Base-by-base conservation (phyloP, 371 early-diverging fungal genomes). In the Mucor irregularis region DNA sequence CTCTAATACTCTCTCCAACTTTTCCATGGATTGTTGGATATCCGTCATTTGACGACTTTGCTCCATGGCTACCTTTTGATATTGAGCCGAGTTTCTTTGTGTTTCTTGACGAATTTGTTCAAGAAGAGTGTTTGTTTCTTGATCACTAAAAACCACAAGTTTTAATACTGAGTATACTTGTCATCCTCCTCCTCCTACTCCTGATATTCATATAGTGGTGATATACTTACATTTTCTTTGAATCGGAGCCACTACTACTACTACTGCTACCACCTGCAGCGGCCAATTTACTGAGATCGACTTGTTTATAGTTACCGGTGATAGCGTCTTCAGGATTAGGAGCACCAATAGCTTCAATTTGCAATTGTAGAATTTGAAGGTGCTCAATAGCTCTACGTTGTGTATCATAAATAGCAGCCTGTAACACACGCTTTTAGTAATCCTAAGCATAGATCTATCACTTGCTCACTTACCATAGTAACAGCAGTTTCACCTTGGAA, bases 331-430 rank as follows among this genome's bases (percentile, higher is more conserved):
- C 67, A 10, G 67, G 61, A 11, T 48, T 61, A 9, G 82, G 82
- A 30, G 82, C 85, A 10, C 85, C 82, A 4, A 85, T 58, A 3
- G 79, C 70, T 51, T 83, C 81, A 6, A 85, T 62, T 51, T 82
- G 82, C 52, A 75, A 62, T 39, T 85, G 85, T 30, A 81, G 55
- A 33, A 65, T 69, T 48, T 86, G 83, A 30, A 91, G 64, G 11
- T 81, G 79, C 54, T 89, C 92, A 31, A 89, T 69, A 28, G 88
- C 79, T 37, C 85, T 73, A 61, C 76, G 79, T 57, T 91, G 90
- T 9, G 86, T 85, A 40, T 89, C 89, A 40, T 65, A 68, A 5
- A 84, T 67, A 14, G 68, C 58, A n/a, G 66, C 70, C 75, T 74
- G 46, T 29, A 11, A n/a, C n/a, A n/a, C n/a, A n/a, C n/a, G n/a